A percentile compares a stretch with the other conserved stretches of the same genome.
Conservation (phyloP, 495 filamentous ascomycete genomes). For the Xylaria longipes region DNA sequence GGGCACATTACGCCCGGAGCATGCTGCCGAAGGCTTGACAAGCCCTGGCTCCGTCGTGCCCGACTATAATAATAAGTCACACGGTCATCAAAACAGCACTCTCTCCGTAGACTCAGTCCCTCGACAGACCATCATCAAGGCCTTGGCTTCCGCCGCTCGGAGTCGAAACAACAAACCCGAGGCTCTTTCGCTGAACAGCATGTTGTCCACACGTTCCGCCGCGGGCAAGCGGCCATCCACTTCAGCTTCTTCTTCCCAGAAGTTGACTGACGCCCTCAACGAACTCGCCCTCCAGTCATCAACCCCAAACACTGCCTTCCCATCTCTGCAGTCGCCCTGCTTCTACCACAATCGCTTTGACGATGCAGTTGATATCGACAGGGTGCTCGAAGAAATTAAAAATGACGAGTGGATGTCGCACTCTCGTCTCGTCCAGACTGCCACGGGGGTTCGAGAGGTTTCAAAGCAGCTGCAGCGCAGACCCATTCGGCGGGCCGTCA, state of each 20-base stretch:
- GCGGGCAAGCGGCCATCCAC: constrained; percentile 55
- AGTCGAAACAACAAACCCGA: constrained; percentile 60
- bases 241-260: constrained; percentile 60
- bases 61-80: constrained; percentile 48
- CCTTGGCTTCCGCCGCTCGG: constrained; percentile 75
- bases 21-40: constrained; percentile 31
- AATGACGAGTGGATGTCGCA: constrained; percentile 92
- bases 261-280: constrained; percentile 69
- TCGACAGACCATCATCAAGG: constrained; percentile 86
- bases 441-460: constrained; percentile 91
- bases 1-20: constrained; percentile 30
- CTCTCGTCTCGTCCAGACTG: constrained; percentile 90
- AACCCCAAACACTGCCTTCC: constrained; percentile 68
- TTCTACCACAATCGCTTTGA: constrained; percentile 98
- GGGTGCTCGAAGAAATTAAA: constrained; percentile 91
- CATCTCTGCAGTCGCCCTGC: constrained; percentile 83
- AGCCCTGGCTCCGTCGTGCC: constrained; percentile 36
- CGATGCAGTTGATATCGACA: constrained; percentile 92
- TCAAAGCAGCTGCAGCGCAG: constrained; percentile 89
- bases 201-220: constrained; percentile 52
- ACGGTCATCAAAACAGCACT: constrained; percentile 64
- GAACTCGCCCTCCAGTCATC: constrained; percentile 60
- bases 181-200: constrained; percentile 60
- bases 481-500: constrained; percentile 85
- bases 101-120: constrained; percentile 76